Evolutionary conservation across 2,329 filamentous ascomycete species (phyloP).

Genomic region (Curvularia spicifera): DNA sequence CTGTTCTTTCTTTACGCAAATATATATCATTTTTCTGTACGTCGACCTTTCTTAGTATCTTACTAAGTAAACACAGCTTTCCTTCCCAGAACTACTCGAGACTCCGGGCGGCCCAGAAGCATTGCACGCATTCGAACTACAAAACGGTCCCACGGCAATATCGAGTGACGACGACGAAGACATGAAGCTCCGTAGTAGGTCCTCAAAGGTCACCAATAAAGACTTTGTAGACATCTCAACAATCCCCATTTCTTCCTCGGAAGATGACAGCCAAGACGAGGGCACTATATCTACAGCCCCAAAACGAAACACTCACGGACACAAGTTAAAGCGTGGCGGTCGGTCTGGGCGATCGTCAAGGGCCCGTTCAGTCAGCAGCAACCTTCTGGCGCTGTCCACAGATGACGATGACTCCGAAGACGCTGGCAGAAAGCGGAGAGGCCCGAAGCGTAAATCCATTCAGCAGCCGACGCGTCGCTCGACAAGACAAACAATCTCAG

Average conservation of each 20-base stretch:
- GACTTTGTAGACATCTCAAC: constrained; percentile 42
- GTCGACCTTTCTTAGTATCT: background rate
- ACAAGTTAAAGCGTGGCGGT: constrained; percentile 11
- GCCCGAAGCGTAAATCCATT: constrained; percentile 26
- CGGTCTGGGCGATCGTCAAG: constrained; percentile 21
- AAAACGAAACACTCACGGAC: constrained; percentile 27
- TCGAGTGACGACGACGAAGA: constrained; percentile 21
- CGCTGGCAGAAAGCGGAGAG: constrained; percentile 17
- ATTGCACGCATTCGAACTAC: constrained; percentile 51
- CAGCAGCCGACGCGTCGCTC: constrained; percentile 41
- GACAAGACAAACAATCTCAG: constrained; percentile 25
- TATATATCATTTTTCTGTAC: background rate
- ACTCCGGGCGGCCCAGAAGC: constrained; percentile 57
- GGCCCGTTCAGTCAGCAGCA: constrained; percentile 24
- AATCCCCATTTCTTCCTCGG: constrained; percentile 41
- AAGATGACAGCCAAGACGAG: constrained; percentile 32
- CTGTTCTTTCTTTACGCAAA: background rate
- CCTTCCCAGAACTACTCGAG: constrained; percentile 53
- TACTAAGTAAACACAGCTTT: constrained; percentile 48
- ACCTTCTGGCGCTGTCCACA: constrained; percentile 22
- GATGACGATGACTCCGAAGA: constrained; percentile 34
- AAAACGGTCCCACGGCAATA: constrained; percentile 27
- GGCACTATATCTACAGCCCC: constrained; percentile 15
- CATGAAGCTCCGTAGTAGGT: constrained; percentile 37
- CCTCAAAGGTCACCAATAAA: constrained; percentile 19